Conservation (phyloP, 169 alveolate genomes). For the Cystoisospora suis region DNA sequence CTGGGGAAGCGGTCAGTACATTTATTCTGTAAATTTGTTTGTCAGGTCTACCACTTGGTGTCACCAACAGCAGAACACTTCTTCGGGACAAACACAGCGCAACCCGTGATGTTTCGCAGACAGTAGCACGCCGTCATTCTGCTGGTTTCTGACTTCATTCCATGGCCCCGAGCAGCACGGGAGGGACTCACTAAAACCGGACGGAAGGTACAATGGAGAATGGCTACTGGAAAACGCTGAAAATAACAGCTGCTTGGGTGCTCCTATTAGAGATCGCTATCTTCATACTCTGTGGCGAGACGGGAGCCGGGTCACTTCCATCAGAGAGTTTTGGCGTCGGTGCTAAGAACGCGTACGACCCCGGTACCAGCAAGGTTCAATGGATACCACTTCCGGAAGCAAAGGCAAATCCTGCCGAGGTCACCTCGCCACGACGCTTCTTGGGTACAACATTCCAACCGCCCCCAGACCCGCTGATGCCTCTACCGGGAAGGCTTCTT, state of each 20-base stretch:
- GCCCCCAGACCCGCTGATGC: background rate
- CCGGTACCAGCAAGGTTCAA: no score
- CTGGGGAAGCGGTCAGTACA: no score
- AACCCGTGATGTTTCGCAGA: no score
- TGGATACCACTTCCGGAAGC: no score
- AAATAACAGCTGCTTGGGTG: background rate
- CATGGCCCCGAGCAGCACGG: background rate
- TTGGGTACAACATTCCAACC: background rate
- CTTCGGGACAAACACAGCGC: background rate
- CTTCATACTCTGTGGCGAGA: no score
- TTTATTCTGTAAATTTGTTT: background rate
- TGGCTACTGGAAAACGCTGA: background rate
- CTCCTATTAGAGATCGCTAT: background rate
- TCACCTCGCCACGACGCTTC: background rate
- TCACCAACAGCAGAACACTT: background rate
- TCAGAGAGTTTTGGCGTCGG: no score
- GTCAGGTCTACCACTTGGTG: background rate
- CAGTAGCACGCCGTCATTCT: background rate
- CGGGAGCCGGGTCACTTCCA: no score
- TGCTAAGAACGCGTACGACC: no score
- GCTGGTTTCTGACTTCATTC: background rate
- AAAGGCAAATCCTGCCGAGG: no score
- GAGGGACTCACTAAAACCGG: background rate
- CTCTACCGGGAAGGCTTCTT: background rate
- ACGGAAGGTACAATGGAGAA: background rate